Evolutionary conservation across 2,329 filamentous ascomycete genomes (phyloP), one percentile per base, ranked within the genome.

Genomic region (Calcarisporium arbuscula): DNA sequence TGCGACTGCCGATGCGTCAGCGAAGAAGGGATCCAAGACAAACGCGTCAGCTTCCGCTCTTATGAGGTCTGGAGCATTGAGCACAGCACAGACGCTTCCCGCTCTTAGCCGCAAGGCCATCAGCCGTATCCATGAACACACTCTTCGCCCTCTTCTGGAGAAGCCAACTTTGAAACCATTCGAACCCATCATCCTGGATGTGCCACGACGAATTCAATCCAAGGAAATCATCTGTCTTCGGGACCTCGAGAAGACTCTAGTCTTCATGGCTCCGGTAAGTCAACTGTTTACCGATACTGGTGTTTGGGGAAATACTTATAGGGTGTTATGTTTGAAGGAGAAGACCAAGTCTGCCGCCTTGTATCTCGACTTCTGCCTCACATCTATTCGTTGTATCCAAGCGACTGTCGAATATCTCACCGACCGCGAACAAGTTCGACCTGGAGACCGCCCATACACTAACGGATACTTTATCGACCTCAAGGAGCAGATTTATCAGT

Each of bases 401-500:
- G 82, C 86, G 45, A 92, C 87, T 40, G 85, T 94, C 61, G 81
- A 87, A 61, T 82, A 82, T 61, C 72, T 95, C 46, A 82, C 77
- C 69, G 87, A 94, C 57, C 80, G 80, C 57, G 89, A 96, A 60
- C 85, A 90, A 65, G 81, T 82, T 47, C 79, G 86, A 58, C 83
- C 85, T 40, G 70, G 77, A 62, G 90, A 96, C 62, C 81, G 84
- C 52, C 87, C 88, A 47, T 96, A 95, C 70, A 92, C 82, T 72
- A 87, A 85, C 74, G 86, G 86, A 57, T 96, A 96, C 65, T 95
- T 95, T 59, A 82, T 95, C 65, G 90, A 96, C 67, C 80, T 96
- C 42, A 82, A 94, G 59, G 86, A 94, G 59, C 89, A 95, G 75
- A 88, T 95, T 51, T 78, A 81, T 57, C 77, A 86, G 57, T 94